These are phyloP conservation scores for Cardamine resedifolia DNA, from an alignment of 345 rosid genomes.

Conservation along the genomic window DNA sequence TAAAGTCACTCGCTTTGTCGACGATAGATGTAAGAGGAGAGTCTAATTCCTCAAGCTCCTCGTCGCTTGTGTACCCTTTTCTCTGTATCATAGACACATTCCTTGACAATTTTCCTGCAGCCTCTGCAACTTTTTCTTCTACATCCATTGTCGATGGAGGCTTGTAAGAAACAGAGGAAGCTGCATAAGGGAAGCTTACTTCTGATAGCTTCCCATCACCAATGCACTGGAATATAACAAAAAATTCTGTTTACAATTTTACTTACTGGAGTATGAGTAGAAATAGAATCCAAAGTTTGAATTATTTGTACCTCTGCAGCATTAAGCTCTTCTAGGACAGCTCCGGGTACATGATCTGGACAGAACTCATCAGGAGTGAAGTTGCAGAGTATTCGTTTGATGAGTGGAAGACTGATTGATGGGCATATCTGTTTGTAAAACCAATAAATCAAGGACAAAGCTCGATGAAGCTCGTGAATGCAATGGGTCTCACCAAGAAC, in stretches of 20 bases:
- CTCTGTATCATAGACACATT: conserved; percentile 63
- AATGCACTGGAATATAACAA: conserved; percentile 44
- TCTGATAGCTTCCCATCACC: conserved; percentile 60
- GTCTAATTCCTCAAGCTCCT: conserved; percentile 83
- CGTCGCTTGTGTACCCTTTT: conserved; percentile 93
- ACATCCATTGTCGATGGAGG: conserved; percentile 62
- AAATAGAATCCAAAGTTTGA: neutral
- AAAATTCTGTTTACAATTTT: neutral
- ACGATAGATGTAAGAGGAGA: conserved; percentile 67
- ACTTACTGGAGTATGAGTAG: neutral
- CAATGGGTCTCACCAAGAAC: neutral
- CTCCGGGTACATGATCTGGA: conserved; percentile 88
- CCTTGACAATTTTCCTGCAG: conserved; percentile 51
- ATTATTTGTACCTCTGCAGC: conserved; percentile 70
- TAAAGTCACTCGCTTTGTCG: conserved; percentile 44
- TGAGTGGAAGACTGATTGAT: conserved; percentile 62
- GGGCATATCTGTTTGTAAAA: conserved; percentile 76
- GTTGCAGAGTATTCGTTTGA: conserved; percentile 90
- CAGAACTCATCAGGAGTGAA: conserved; percentile 97
- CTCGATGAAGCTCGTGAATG: conserved; percentile 4
- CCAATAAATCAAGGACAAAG: conserved; percentile 3
- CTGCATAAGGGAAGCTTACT: conserved; percentile 73
- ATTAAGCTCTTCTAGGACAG: conserved; percentile 84
- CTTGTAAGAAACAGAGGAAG: conserved; percentile 58
- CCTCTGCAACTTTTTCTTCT: conserved; percentile 68